These are phyloP conservation scores for Avena insularis DNA, from an alignment of 176 grass and related monocot genomes.

Conservation along the genomic window DNA sequence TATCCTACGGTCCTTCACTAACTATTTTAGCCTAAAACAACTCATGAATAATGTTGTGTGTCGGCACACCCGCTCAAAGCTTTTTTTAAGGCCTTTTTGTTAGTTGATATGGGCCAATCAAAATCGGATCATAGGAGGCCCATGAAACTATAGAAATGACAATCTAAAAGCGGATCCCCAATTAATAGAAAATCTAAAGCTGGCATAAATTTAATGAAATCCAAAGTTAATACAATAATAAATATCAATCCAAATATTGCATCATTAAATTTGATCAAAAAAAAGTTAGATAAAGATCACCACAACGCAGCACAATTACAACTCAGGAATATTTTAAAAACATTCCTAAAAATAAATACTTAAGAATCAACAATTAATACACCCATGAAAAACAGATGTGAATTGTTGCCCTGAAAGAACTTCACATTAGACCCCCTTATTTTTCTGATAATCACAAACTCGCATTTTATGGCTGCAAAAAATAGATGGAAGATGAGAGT, in stretches of 20 bases:
- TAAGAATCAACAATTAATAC: neutral
- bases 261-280: neutral
- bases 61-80: neutral
- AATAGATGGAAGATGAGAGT: neutral
- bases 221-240: neutral
- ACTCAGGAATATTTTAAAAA: neutral
- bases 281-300: neutral
- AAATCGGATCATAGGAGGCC: neutral
- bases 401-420: neutral
- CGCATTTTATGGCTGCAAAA: neutral
- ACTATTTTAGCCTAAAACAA: neutral
- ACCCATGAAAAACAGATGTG: too few species aligned
- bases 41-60: neutral
- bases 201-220: neutral
- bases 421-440: too few species aligned
- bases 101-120: neutral
- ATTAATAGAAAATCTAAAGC: neutral
- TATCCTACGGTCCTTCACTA: too few species aligned
- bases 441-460: neutral
- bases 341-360: neutral
- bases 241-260: neutral
- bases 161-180: neutral
- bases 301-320: neutral
- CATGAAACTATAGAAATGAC: neutral
- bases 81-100: neutral